These are phyloP conservation scores for Diplosphaera chodatii DNA, from an alignment of 139 green algal species.

Conservation along the genomic window DNA sequence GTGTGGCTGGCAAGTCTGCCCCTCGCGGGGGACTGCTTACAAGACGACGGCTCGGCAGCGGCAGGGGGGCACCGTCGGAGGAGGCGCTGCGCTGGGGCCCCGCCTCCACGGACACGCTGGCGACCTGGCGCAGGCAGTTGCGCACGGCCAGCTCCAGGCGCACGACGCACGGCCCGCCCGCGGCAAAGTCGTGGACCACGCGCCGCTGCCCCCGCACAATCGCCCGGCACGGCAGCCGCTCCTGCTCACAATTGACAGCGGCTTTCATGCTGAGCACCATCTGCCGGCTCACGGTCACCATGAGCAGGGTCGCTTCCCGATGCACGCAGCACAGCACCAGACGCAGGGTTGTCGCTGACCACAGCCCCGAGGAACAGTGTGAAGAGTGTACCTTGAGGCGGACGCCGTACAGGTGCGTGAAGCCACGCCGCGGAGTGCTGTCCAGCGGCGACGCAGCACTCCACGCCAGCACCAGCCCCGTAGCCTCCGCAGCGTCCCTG, in stretches of 20 bases:
- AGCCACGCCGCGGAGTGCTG: neutral
- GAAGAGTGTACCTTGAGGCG: neutral
- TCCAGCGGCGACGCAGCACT: neutral
- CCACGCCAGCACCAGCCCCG: constrained; percentile 14
- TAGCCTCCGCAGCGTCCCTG: constrained; percentile 10
- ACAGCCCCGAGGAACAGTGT: too few species aligned
- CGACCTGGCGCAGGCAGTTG: constrained; percentile 40
- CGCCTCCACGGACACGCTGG: constrained; percentile 30
- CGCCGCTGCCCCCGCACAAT: constrained; percentile 1
- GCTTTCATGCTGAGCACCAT: too few species aligned
- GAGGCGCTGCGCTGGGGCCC: constrained; percentile 1
- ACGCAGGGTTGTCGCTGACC: too few species aligned
- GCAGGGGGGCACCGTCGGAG: neutral
- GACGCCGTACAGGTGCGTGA: constrained; percentile 5
- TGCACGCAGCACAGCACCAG: too few species aligned
- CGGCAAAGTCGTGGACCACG: constrained; percentile 50
- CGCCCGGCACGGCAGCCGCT: constrained; percentile 7
- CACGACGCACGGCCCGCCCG: constrained; percentile 34
- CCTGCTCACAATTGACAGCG: too few species aligned
- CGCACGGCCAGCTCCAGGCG: constrained; percentile 39
- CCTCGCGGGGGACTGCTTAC: too few species aligned
- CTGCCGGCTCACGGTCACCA: too few species aligned
- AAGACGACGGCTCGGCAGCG: too few species aligned
- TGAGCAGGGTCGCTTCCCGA: too few species aligned
- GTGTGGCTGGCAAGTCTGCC: too few species aligned